phyloP scores from a whole-genome alignment of 164 flowering plant genomes.

The Dillenia turbinata region DNA sequence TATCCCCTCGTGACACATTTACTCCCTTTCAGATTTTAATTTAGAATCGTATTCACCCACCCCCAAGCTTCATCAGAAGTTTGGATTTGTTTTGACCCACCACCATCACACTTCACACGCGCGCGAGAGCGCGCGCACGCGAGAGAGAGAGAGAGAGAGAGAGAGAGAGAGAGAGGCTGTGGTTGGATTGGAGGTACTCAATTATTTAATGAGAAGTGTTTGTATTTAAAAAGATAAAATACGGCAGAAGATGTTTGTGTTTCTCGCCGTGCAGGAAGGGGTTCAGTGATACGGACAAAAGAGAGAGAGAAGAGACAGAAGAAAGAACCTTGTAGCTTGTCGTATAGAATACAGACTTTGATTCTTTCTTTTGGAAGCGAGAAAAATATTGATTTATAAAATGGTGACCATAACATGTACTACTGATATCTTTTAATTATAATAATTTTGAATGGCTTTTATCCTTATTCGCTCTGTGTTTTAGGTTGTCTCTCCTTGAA shows the following conservation, averaged over 20 bases:
- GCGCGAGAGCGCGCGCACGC: no score
- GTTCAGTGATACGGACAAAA: constrained; percentile 51
- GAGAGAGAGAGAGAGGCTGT: constrained; percentile 4
- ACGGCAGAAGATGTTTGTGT: constrained; percentile 14
- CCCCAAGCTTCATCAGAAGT: no score
- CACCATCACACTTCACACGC: neutral
- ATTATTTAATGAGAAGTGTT: neutral
- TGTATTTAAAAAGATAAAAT: neutral
- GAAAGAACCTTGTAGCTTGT: constrained; percentile 62
- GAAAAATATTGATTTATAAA: neutral
- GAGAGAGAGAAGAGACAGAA: constrained; percentile 62
- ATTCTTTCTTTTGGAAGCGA: constrained; percentile 28
- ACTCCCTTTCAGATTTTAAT: neutral
- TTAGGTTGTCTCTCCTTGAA: constrained; percentile 54
- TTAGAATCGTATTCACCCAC: no score
- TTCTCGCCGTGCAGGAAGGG: constrained; percentile 22
- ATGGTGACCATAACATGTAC: neutral
- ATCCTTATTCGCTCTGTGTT: constrained; percentile 44
- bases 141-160: constrained; percentile 2
- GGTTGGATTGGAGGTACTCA: no score
- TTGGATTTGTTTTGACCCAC: no score
- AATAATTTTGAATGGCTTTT: constrained; percentile 3
- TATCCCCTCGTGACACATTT: constrained; percentile 23
- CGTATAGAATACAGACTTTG: constrained; percentile 30
- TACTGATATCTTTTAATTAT: constrained; percentile 6